Base-by-base conservation (phyloP, 2,329 filamentous ascomycete species). In the Capronia americana region DNA sequence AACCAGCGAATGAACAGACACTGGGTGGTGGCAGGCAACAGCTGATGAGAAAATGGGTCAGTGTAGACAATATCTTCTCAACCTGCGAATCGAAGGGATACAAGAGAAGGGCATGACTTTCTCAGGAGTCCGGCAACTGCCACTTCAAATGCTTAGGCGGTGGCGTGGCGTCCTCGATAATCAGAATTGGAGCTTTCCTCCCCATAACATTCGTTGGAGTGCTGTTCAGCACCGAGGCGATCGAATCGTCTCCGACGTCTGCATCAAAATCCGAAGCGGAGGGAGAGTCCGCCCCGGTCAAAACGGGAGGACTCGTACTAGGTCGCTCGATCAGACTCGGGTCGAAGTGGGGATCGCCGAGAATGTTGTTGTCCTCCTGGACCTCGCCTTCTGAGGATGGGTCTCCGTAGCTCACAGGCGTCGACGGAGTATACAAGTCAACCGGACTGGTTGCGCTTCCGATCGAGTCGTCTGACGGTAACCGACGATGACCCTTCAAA, bases 241-340 rank as follows among this genome's bases (percentile, higher is more conserved):
- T 67, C 14, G 66, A 63, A 17, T 64, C 58, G 24, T 69, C 60
- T 24, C 58, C 53, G 11, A 50, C 14, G 12, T 60, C 59, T n/a
- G 34, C 26, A 12, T 57, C 32, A 17, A 50, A 20, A 41, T 61
- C 56, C 2, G 63, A 55, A 23, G 51, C 51, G 23, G 56, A n/a
- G n/a, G 69, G 57, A 0, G 48, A 60, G 23, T 67, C 66, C 11
- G 56, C 58, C 34, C 65, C 57, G 8, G 60, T 30, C 17, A 73
- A 57, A 8, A 65, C 59, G 3, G 70, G 69, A 24, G 71, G 71
- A 60, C 70, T 72, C 14, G 70, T 73, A 20, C 69, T 63, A 11
- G 71, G 71, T 44, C 71, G 50, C 62, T 72, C 67, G 51, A 73
- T 73, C 26, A 67, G 57, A 57, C 68, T 70, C 5, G 71, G 71